Evolutionary conservation across 257 asterid genomes (phyloP).

Genomic region (Solanum sejunctum): DNA sequence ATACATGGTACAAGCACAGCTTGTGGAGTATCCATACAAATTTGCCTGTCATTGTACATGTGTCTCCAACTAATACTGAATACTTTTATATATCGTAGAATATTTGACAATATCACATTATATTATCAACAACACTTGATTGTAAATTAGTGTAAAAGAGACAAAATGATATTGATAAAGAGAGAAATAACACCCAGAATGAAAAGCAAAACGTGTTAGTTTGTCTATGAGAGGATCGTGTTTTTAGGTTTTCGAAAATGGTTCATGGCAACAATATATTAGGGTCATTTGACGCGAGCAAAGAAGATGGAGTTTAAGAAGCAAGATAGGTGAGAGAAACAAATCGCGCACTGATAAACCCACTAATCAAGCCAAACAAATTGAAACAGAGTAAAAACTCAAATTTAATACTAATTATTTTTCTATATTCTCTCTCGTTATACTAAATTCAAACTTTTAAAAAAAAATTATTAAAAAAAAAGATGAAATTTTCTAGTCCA

Average conservation of each 20-base stretch:
- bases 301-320: slow-evolving; percentile 7
- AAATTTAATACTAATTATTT: not conserved
- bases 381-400: not conserved
- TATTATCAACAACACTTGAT: not conserved
- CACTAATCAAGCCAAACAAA: not conserved
- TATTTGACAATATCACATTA: not conserved
- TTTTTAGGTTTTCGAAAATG: slow-evolving; percentile 8
- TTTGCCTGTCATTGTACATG: not conserved
- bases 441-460: not conserved
- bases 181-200: not conserved
- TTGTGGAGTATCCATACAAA: not conserved
- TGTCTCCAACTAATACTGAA: not conserved
- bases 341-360: not conserved
- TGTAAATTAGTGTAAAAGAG: not conserved
- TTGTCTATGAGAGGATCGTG: not conserved
- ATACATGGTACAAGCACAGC: no score
- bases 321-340: slow-evolving; percentile 14
- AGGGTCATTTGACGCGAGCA: not conserved
- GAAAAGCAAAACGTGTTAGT: not conserved
- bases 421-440: not conserved
- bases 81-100: not conserved
- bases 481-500: not conserved
- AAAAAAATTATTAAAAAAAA: not conserved
- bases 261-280: slow-evolving; percentile 10
- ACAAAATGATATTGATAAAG: not conserved